Evolutionary conservation across 140 eudicot genomes (phyloP).

Genomic region (Ambrosia hybrid): DNA sequence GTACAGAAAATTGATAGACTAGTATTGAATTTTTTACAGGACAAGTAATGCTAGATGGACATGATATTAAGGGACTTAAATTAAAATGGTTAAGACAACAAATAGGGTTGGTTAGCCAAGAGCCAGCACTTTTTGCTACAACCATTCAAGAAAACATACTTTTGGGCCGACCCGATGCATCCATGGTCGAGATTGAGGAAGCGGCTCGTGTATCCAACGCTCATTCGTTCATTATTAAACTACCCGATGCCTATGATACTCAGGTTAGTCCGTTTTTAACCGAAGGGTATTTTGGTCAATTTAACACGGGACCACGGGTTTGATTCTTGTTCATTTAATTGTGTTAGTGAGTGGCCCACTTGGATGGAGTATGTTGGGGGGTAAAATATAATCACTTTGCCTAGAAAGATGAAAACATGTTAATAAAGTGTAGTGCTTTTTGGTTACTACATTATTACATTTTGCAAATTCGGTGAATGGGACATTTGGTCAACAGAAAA

Average conservation of each 20-base stretch:
- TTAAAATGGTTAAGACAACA: constrained; percentile 89
- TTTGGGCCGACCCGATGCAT: constrained; percentile 85
- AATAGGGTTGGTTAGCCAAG: constrained; percentile 93
- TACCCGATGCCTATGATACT: constrained; percentile 86
- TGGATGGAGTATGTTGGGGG: constrained; percentile 42
- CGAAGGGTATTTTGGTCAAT: constrained; percentile 22
- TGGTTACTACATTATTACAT: constrained; percentile 34
- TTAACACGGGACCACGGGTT: constrained; percentile 4
- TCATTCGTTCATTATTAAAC: constrained; percentile 78
- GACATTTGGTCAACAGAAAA: constrained; percentile 55
- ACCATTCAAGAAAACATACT: constrained; percentile 93
- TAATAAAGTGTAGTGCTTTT: constrained; percentile 34
- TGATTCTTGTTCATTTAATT: constrained; percentile 18
- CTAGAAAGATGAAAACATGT: constrained; percentile 41
- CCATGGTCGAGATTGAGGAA: constrained; percentile 69
- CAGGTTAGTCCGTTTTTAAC: constrained; percentile 49
- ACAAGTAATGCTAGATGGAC: constrained; percentile 79
- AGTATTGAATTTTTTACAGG: constrained; percentile 51
- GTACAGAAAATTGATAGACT: constrained; percentile 10
- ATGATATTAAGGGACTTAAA: constrained; percentile 72
- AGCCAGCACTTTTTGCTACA: constrained; percentile 92
- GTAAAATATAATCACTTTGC: constrained; percentile 32
- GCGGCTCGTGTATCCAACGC: constrained; percentile 95
- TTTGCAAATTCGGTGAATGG: constrained; percentile 30
- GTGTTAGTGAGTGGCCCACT: constrained; percentile 23